These are phyloP conservation scores for Yamadazyma akitaensis DNA, from an alignment of 805 yeast genomes.

Conservation along the genomic window DNA sequence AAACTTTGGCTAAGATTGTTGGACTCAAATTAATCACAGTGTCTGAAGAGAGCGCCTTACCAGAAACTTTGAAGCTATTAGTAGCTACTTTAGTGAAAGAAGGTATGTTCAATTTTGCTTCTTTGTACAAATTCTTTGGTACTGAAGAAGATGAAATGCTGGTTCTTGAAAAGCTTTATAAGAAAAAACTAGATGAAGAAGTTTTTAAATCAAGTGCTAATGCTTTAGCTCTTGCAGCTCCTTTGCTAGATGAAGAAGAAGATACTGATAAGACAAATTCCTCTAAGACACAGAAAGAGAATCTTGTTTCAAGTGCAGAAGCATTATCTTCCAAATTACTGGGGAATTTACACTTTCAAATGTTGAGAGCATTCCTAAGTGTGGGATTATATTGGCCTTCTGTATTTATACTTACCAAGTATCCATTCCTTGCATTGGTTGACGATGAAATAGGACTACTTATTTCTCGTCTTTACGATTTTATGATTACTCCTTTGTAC, in stretches of 20 bases:
- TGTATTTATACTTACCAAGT: slow-evolving; percentile 52
- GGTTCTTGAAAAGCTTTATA: slow-evolving; percentile 42
- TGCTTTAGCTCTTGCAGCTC: slow-evolving; percentile 86
- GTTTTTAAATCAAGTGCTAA: slow-evolving; percentile 63
- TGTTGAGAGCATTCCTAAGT: slow-evolving; percentile 52
- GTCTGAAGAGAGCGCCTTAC: slow-evolving; percentile 25
- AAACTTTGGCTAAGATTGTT: slow-evolving; percentile 51
- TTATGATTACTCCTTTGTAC: slow-evolving; percentile 50
- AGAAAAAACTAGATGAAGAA: slow-evolving; percentile 48
- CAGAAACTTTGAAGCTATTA: slow-evolving; percentile 44
- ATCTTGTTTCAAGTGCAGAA: not conserved
- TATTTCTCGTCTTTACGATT: slow-evolving; percentile 48
- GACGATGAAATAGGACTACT: slow-evolving; percentile 48
- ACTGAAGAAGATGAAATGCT: slow-evolving; percentile 52
- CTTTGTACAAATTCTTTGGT: slow-evolving; percentile 52
- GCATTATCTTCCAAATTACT: not conserved
- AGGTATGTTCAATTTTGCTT: slow-evolving; percentile 62
- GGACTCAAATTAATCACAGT: slow-evolving; percentile 41
- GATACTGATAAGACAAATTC: not conserved
- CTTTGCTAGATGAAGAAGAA: slow-evolving; percentile 56
- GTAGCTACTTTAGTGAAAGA: slow-evolving; percentile 59
- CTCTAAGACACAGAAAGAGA: not conserved
- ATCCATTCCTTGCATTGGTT: slow-evolving; percentile 58
- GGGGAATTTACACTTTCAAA: slow-evolving; percentile 22
- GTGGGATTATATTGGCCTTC: slow-evolving; percentile 65